phyloP scores from a whole-genome alignment of 108 stramenopile genomes.

The Mediolabrus comicus region DNA sequence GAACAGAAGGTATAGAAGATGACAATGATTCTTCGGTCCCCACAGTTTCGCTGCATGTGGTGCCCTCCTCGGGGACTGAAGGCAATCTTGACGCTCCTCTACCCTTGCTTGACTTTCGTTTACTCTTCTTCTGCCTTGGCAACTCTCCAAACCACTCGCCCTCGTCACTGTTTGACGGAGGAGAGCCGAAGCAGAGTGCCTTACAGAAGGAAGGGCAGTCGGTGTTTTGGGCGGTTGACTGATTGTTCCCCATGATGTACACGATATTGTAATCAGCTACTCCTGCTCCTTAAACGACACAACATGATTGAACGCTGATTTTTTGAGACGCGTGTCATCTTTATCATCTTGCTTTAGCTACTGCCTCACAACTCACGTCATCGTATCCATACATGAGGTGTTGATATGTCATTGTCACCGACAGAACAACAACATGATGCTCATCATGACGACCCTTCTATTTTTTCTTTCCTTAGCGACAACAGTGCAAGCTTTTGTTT shows the following conservation, averaged over 20 bases:
- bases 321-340: too few relatives aligned
- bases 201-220: background rate
- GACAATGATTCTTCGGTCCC: background rate
- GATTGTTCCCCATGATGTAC: background rate
- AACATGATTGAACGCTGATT: too few relatives aligned
- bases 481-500: background rate
- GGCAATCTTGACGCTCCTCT: slow-evolving; percentile 8
- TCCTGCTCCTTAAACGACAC: too few relatives aligned
- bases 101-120: background rate
- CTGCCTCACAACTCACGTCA: too few relatives aligned
- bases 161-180: slow-evolving; percentile 4
- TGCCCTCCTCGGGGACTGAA: slow-evolving; percentile 18
- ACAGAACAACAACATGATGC: background rate
- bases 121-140: slow-evolving; percentile 19
- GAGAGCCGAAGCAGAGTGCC: background rate
- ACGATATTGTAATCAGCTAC: background rate
- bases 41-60: background rate
- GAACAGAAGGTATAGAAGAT: background rate
- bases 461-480: background rate
- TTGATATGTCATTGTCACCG: too few relatives aligned
- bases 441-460: background rate
- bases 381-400: too few relatives aligned
- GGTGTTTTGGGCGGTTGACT: background rate
- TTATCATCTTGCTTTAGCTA: too few relatives aligned
- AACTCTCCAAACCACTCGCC: slow-evolving; percentile 36